These are phyloP conservation scores for Cicer arietinum DNA, from an alignment of 306 rosid genomes.

Conservation along the genomic window DNA sequence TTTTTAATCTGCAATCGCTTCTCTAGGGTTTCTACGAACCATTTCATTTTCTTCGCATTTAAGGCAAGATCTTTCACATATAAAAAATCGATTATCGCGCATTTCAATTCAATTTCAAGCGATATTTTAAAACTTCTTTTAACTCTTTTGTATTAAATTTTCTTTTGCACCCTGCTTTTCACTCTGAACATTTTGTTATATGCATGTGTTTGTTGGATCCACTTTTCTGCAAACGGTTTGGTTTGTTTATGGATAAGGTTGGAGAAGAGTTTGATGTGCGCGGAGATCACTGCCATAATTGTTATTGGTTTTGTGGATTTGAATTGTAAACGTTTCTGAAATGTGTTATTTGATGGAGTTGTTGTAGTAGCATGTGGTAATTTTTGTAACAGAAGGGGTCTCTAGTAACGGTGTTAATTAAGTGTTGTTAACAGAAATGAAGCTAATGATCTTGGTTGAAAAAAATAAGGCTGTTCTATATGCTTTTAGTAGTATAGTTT, in stretches of 20 bases:
- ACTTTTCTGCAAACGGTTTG: background rate
- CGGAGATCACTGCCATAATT: background rate
- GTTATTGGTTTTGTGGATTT: background rate
- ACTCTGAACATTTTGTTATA: background rate
- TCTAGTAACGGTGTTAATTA: background rate
- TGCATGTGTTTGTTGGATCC: slow-evolving; percentile 27
- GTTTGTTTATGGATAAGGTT: background rate
- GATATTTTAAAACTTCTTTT: background rate
- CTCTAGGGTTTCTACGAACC: slow-evolving; percentile 28
- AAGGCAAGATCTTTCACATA: background rate
- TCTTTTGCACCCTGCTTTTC: background rate
- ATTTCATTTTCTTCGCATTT: background rate
- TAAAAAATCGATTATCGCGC: background rate
- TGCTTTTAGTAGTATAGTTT: background rate
- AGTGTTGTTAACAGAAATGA: background rate
- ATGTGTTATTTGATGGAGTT: slow-evolving; percentile 1
- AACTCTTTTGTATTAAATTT: background rate
- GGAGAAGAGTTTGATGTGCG: background rate
- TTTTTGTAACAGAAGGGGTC: background rate
- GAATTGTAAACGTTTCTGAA: slow-evolving; percentile 15
- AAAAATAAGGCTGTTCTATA: background rate
- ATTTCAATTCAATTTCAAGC: background rate
- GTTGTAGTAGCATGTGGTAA: background rate
- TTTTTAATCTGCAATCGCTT: slow-evolving; percentile 11
- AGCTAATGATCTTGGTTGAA: background rate